Percentiles rank a stretch among this genome's conserved stretches.
Conservation (phyloP, 305 asterid genomes). For the Solanum aculeatissimum region DNA sequence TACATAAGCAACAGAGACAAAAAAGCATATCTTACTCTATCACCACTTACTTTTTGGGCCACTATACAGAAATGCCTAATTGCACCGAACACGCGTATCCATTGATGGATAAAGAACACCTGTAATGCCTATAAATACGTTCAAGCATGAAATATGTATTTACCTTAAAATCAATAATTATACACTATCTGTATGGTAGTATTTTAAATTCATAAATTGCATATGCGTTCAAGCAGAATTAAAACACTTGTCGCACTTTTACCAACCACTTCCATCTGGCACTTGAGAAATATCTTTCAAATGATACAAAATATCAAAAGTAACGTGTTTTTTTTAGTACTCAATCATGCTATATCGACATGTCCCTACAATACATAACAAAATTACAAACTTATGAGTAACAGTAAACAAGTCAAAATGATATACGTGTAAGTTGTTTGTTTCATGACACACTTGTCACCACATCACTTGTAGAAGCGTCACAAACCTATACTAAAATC, state of each 20-base stretch:
- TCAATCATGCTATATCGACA: background rate
- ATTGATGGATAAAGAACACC: too few species aligned
- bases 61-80: too few species aligned
- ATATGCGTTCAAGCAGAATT: background rate
- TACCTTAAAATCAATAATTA: background rate
- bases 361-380: background rate
- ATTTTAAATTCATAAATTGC: background rate
- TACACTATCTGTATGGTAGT: background rate
- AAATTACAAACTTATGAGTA: background rate
- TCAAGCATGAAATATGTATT: too few species aligned
- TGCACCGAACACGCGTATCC: too few species aligned
- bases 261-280: background rate
- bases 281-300: background rate
- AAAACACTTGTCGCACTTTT: background rate
- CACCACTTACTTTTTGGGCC: too few species aligned
- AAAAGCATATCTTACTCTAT: too few species aligned
- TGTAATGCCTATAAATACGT: background rate
- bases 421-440: background rate
- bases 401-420: background rate
- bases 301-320: background rate
- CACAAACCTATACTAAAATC: background rate
- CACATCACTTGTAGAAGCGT: background rate
- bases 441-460: background rate
- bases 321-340: background rate
- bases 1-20: too few species aligned